phyloP scores from a whole-genome alignment of 2,329 filamentous ascomycete genomes.

The Aspergillus pseudoviridinutans region DNA sequence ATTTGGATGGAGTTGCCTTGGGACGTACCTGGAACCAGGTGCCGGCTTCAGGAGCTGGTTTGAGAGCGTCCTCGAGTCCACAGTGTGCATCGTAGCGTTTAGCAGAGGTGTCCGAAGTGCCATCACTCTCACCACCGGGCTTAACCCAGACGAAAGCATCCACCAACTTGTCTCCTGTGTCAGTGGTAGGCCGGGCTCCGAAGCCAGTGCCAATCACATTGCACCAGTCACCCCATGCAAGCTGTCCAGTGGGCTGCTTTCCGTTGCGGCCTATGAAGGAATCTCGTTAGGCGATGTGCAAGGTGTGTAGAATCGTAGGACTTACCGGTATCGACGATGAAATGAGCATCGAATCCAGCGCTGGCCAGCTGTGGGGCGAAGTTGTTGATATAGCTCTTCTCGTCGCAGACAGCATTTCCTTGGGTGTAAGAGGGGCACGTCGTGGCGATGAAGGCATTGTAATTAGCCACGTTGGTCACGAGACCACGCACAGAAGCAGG shows the following conservation, averaged over 20 bases:
- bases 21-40: conserved; percentile 57
- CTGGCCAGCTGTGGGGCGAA: conserved; percentile 44
- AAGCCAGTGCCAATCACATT: conserved; percentile 62
- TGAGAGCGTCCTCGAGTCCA: conserved; percentile 50
- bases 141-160: conserved; percentile 71
- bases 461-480: conserved; percentile 57
- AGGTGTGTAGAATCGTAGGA: background rate
- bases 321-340: conserved; percentile 52
- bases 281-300: background rate
- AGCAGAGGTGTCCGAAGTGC: conserved; percentile 48
- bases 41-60: conserved; percentile 67
- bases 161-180: conserved; percentile 55
- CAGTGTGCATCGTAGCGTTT: conserved; percentile 54
- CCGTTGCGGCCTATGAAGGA: conserved; percentile 52
- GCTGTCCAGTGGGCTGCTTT: conserved; percentile 55
- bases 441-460: conserved; percentile 51
- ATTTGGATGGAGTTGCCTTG: conserved; percentile 21
- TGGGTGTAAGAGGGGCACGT: conserved; percentile 45
- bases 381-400: conserved; percentile 50
- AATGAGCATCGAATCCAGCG: conserved; percentile 51
- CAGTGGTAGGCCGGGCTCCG: conserved; percentile 59
- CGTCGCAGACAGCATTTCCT: conserved; percentile 50
- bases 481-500: conserved; percentile 50
- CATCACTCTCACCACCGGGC: conserved; percentile 57
- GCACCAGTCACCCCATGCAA: conserved; percentile 64